Percentiles rank a stretch among this genome's conserved stretches.
These are phyloP conservation scores for Trichoderma sp. DNA, from an alignment of 2,329 filamentous ascomycete species.

Conservation along the genomic window DNA sequence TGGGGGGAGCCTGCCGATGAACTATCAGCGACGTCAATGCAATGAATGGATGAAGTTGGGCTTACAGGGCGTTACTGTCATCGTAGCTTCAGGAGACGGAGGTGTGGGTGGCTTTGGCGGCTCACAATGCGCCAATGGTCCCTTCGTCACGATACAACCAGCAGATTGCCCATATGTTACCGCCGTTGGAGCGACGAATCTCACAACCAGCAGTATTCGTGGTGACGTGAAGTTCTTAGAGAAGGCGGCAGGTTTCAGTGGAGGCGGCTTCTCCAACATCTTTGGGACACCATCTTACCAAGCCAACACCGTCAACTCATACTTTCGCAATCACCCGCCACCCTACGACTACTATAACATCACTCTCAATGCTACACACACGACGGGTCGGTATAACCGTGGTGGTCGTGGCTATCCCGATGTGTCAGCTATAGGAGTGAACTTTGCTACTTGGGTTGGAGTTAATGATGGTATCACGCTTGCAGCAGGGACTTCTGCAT, in stretches of 20 bases:
- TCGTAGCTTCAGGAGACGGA: slow-evolving; percentile 45
- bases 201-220: slow-evolving; percentile 31
- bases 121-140: slow-evolving; percentile 38
- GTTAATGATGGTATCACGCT: slow-evolving; percentile 36
- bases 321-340: slow-evolving; percentile 32
- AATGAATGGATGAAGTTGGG: slow-evolving; percentile 55
- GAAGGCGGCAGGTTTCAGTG: not conserved
- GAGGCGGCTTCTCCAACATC: slow-evolving; percentile 44
- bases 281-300: slow-evolving; percentile 48
- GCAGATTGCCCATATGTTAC: slow-evolving; percentile 48
- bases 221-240: not conserved
- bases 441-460: slow-evolving; percentile 42
- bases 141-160: slow-evolving; percentile 47
- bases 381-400: slow-evolving; percentile 41
- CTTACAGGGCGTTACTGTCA: slow-evolving; percentile 47
- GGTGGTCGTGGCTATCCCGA: slow-evolving; percentile 45
- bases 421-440: slow-evolving; percentile 41
- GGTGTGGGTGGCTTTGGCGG: slow-evolving; percentile 47
- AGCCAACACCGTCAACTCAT: slow-evolving; percentile 37
- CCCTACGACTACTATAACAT: not conserved
- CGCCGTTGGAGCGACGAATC: slow-evolving; percentile 48
- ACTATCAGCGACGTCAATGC: slow-evolving; percentile 51
- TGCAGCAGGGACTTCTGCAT: slow-evolving; percentile 47
- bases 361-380: slow-evolving; percentile 37
- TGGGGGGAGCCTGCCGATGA: slow-evolving; percentile 45